phyloP scores from a whole-genome alignment of 345 rosid genomes.

The Crucihimalaya himalaica region DNA sequence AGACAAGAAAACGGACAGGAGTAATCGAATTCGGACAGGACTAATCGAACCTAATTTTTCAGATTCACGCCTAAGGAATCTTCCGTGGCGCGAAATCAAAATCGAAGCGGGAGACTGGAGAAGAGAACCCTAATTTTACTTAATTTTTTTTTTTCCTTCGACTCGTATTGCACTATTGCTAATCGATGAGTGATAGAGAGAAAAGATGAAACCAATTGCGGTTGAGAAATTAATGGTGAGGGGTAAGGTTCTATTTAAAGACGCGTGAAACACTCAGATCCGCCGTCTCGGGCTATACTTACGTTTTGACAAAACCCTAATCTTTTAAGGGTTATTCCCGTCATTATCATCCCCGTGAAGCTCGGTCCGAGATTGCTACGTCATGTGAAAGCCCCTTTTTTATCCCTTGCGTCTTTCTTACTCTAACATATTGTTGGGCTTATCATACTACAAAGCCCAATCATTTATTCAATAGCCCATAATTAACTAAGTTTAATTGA shows the following conservation, averaged over 20 bases:
- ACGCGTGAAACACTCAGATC: constrained; percentile 44
- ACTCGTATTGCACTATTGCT: neutral
- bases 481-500: neutral
- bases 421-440: constrained; percentile 23
- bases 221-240: neutral
- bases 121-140: constrained; percentile 9
- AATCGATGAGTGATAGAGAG: neutral
- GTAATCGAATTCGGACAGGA: neutral
- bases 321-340: constrained; percentile 26
- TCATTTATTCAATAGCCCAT: neutral
- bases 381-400: constrained; percentile 15
- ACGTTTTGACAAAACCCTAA: constrained; percentile 33
- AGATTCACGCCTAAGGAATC: neutral
- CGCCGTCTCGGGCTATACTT: constrained; percentile 41
- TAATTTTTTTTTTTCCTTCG: neutral
- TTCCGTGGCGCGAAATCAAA: constrained; percentile 27
- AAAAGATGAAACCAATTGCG: neutral
- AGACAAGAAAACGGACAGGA: neutral
- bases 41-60: constrained; percentile 28
- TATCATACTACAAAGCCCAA: neutral
- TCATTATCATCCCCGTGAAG: constrained; percentile 25
- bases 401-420: constrained; percentile 27
- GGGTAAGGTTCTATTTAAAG: constrained; percentile 38
- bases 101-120: neutral
- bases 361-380: constrained; percentile 40